These are phyloP conservation scores for Cokeromyces recurvatus DNA, from an alignment of 371 early-diverging fungal genomes.

Conservation along the genomic window DNA sequence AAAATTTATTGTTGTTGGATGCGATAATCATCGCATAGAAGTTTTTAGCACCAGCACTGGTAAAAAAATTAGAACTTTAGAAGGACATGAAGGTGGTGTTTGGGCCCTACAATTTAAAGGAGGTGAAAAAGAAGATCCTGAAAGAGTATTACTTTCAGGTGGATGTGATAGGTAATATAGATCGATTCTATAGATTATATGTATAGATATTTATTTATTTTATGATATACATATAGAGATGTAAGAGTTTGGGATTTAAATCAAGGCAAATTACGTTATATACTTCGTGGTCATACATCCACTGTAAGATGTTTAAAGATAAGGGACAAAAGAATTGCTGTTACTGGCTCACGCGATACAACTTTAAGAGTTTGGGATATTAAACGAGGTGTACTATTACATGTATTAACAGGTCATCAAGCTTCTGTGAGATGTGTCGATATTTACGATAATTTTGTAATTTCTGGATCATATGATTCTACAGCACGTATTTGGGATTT, in stretches of 20 bases:
- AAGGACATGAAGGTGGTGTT: conserved; percentile 45
- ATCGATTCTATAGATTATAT: too few species aligned
- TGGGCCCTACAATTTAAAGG: conserved; percentile 15
- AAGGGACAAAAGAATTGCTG: conserved; percentile 58
- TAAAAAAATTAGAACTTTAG: conserved; percentile 53
- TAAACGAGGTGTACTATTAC: conserved; percentile 55
- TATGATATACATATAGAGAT: conserved; percentile 37
- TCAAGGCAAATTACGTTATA: conserved; percentile 67
- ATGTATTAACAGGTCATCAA: conserved; percentile 69
- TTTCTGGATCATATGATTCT: conserved; percentile 88
- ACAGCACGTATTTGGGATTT: conserved; percentile 88
- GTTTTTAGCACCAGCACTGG: conserved; percentile 77
- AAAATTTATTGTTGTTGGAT: conserved; percentile 78
- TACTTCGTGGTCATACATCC: conserved; percentile 85
- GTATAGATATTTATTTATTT: not conserved
- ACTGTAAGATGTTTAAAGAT: conserved; percentile 87
- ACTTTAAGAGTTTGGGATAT: conserved; percentile 81
- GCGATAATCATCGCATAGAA: conserved; percentile 79
- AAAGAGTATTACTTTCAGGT: conserved; percentile 70
- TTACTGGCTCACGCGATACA: conserved; percentile 89
- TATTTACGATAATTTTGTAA: conserved; percentile 64
- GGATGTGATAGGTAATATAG: conserved; percentile 72
- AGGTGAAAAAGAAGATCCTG: conserved; percentile 59
- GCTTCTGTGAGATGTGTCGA: conserved; percentile 83
- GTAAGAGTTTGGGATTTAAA: conserved; percentile 89